A percentile compares a stretch with the other conserved stretches of the same genome.
Evolutionary conservation across 139 green algal genomes (phyloP).

Genomic region (Volvox africanus): DNA sequence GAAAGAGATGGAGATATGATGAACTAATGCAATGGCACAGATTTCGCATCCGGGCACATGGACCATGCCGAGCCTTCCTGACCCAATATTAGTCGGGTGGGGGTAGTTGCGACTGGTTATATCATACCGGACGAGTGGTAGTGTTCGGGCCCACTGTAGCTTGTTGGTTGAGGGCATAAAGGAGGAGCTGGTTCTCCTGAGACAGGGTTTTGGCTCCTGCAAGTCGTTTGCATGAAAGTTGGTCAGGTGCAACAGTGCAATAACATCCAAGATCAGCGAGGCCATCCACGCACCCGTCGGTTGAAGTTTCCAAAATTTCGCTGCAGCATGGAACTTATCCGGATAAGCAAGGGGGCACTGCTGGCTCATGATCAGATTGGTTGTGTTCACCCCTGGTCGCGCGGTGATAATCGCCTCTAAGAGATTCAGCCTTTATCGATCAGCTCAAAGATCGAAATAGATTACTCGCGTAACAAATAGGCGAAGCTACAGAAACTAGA

Average conservation of each 20-base stretch:
- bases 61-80: too few relatives aligned
- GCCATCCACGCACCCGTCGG: slow-evolving; percentile 46
- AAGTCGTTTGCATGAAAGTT: not conserved
- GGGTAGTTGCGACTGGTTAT: not conserved
- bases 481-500: not conserved
- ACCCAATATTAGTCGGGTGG: too few relatives aligned
- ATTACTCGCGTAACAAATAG: not conserved
- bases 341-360: slow-evolving; percentile 66
- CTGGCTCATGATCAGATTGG: slow-evolving; percentile 15
- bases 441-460: not conserved
- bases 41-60: too few relatives aligned
- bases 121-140: slow-evolving; percentile 48
- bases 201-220: slow-evolving; percentile 67
- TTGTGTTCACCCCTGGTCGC: not conserved
- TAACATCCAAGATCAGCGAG: not conserved
- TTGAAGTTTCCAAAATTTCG: slow-evolving; percentile 54
- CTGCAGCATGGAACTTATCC: slow-evolving; percentile 70
- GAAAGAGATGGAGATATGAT: too few relatives aligned
- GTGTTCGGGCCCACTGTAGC: slow-evolving; percentile 84
- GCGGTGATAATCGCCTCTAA: not conserved
- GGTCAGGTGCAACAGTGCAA: not conserved
- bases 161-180: slow-evolving; percentile 92
- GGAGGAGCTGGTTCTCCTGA: slow-evolving; percentile 83
- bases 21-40: too few relatives aligned
- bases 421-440: not conserved